A percentile compares a stretch with the other conserved stretches of the same genome.
Conservation (phyloP, 164 flowering plant species). For the Magnolia officinalis region DNA sequence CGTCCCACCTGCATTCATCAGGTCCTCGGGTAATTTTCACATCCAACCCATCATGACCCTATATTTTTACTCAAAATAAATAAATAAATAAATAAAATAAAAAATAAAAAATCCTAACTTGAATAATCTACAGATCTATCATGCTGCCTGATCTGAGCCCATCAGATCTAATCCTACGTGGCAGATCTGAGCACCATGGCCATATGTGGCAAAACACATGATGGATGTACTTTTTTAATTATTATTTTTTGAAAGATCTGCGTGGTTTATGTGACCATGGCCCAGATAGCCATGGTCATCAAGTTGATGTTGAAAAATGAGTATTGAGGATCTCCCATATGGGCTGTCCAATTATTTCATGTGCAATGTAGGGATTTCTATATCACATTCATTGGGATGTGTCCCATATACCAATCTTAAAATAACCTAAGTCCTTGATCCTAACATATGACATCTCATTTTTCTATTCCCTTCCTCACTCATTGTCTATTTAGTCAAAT, state of each 20-base stretch:
- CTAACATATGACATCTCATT: conserved; percentile 2
- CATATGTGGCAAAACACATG: neutral
- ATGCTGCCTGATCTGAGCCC: too few species aligned
- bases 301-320: conserved; percentile 13
- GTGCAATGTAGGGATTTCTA: conserved; percentile 36
- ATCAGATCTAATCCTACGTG: too few species aligned
- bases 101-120: neutral
- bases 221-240: neutral
- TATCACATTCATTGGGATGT: conserved; percentile 18
- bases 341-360: conserved; percentile 40
- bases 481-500: conserved; percentile 12
- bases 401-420: neutral
- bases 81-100: too few species aligned
- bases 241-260: neutral
- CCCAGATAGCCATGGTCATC: neutral
- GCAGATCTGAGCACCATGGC: too few species aligned
- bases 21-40: too few species aligned
- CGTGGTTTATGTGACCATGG: neutral
- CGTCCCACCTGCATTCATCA: too few species aligned
- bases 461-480: conserved; percentile 7
- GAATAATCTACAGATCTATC: too few species aligned
- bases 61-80: too few species aligned
- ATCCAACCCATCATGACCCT: too few species aligned
- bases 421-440: conserved; percentile 5
- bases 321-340: conserved; percentile 22